Base-by-base conservation (phyloP, 1,284 basidiomycete species). In the Chalciporus sp. region DNA sequence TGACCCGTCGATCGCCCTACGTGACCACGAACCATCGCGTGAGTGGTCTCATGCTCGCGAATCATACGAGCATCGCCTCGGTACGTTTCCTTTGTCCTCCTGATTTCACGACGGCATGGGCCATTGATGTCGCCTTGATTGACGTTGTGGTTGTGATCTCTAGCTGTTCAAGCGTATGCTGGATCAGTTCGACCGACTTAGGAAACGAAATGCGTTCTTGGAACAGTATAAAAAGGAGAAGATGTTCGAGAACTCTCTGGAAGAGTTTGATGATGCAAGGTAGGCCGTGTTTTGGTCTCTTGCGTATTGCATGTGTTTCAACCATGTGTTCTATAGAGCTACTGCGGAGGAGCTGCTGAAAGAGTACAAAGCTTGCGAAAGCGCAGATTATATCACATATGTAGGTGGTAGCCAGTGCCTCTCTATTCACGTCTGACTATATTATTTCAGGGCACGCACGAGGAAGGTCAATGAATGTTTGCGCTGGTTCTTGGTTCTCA, bases 211-310 rank as follows among this genome's bases (percentile, higher is more conserved):
- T 67, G 97, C 96, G 2, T 99, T 98, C 73, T 72, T 99, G 74
- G 95, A 98, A 55, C 92, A 95, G 72, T 99, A 99, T 78, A 97
- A 96, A 77, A 95, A 95, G 68, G 95, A 98, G 72, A 88, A 89
- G 68, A 89, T 95, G 78, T 97, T 98, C 68, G 87, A 90, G 71
- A 90, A 95, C 67, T 86, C 88, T 4, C 73, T 97, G 58, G 92
- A 94, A 60, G 94, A 98, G 73, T 98, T 98, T 73, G 94, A 98
- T 66, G 94, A 96, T 73, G 91, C 95, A 20, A 82, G 92, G 92
- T 91, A 64, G 49, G 76, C 61, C 27, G 5, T 5, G 7, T 43
- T 42, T 37, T 52, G 10, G 39, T 16, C 49, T 20, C 52, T 51
- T 44, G 12, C 45, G 37, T 37, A 55, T 45, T 20, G 42, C 5